Evolutionary conservation across 192 early-diverging fungal genomes (phyloP).

Genomic region (Linnemannia schmuckeri): DNA sequence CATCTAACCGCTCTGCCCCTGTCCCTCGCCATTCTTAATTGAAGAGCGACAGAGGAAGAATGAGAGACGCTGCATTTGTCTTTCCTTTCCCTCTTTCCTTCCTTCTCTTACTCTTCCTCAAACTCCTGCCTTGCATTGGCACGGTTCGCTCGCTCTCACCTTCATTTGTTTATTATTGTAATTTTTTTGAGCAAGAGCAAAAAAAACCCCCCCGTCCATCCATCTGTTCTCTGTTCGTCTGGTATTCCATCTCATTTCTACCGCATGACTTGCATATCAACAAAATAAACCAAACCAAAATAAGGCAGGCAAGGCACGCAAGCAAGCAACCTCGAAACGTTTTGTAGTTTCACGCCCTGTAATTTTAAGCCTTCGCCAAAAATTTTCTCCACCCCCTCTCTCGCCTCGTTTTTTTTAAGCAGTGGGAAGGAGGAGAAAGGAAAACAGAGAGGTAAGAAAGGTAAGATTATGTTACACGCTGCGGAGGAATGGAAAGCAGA

Average conservation of each 20-base stretch:
- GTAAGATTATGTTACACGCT: no score
- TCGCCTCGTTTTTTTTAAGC: not conserved
- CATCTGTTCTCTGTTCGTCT: not conserved
- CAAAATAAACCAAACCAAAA: not conserved
- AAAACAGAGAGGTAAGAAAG: not conserved
- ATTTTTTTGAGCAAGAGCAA: not conserved
- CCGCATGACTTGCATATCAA: not conserved
- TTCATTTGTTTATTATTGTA: not conserved
- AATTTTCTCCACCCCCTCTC: no score
- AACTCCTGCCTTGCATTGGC: not conserved
- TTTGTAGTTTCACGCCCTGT: not conserved
- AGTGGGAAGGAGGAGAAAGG: not conserved
- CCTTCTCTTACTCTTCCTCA: not conserved
- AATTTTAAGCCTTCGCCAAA: conserved; percentile 2
- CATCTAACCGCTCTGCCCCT: no score
- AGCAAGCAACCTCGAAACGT: not conserved
- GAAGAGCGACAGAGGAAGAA: no score
- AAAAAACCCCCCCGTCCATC: not conserved
- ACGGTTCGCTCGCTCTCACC: not conserved
- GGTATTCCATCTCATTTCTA: not conserved
- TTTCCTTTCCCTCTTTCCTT: no score
- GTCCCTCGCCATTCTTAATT: no score
- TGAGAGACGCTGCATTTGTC: no score
- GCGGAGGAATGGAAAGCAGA: no score
- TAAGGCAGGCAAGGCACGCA: not conserved